These are phyloP conservation scores for Saprolegnia diclina DNA, from an alignment of 352 stramenopile species.

Conservation along the genomic window DNA sequence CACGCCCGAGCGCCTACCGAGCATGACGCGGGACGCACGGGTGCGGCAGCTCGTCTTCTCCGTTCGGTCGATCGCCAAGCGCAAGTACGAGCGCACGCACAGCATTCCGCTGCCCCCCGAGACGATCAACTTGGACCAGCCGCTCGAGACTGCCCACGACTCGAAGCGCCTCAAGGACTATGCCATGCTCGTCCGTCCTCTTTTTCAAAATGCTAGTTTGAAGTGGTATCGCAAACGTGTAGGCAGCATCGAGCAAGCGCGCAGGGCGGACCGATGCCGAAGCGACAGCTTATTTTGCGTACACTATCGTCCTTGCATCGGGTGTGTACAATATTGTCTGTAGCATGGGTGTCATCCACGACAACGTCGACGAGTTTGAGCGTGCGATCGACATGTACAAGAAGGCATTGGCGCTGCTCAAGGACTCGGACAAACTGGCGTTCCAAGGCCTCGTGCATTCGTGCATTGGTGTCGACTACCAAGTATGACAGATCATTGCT, in stretches of 20 bases:
- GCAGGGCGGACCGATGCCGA: slow-evolving; percentile 76
- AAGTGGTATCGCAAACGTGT: too few relatives aligned
- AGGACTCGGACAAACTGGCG: slow-evolving; percentile 67
- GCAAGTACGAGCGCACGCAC: slow-evolving; percentile 38
- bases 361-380: slow-evolving; percentile 80
- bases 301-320: slow-evolving; percentile 14
- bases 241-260: slow-evolving; percentile 79
- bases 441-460: slow-evolving; percentile 77
- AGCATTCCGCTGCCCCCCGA: slow-evolving; percentile 38
- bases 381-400: slow-evolving; percentile 83
- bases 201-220: background rate
- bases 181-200: slow-evolving; percentile 46
- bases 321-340: background rate
- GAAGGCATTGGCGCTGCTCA: slow-evolving; percentile 78
- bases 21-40: slow-evolving; percentile 52
- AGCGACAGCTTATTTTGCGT: slow-evolving; percentile 78
- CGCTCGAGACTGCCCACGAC: slow-evolving; percentile 51
- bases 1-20: slow-evolving; percentile 48
- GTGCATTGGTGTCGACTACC: slow-evolving; percentile 86
- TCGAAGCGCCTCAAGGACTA: slow-evolving; percentile 78
- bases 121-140: slow-evolving; percentile 43
- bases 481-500: slow-evolving; percentile 33
- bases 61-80: slow-evolving; percentile 50
- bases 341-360: slow-evolving; percentile 76
- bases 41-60: slow-evolving; percentile 69